Base-by-base conservation (phyloP, 139 green algal species). In the Prasinococcaceae sp. region DNA sequence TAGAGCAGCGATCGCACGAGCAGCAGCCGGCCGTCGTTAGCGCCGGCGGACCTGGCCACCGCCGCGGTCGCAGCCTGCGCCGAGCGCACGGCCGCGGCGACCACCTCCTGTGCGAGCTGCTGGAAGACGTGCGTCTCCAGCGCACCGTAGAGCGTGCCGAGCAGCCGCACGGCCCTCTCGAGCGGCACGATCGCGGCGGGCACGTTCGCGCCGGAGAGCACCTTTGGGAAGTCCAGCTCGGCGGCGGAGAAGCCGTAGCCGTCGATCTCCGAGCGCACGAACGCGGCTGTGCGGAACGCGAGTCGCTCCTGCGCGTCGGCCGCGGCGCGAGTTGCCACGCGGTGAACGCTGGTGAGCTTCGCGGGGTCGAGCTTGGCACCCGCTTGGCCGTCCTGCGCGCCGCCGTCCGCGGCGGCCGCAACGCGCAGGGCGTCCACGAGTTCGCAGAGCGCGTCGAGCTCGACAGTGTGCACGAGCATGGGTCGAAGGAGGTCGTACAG, bases 1-100 rank as follows among this genome's bases (percentile, higher is more conserved):
- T 90, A 79, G 49, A 96, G 77, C 53, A 97, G 77, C 67, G 96
- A 83, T 55, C 80, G 79, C 55, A 97, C 88, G 26, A 82, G 69
- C 64, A 95, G 95, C 30, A 97, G 81, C 74, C 92, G 81, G 14
- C 73, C 79, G 55, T 95, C 76, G 47, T 92, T 55, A 0, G 53
- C 22, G 2, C 67, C 59, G 6, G 58, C 49, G 8, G 57, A 55
- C 58, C 61, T 61, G 3, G 60, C 61, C 8, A 82, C 32, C 14
- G 49, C 30, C 16, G 49, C 39, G 3, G 38, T 56, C 0, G 72
- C 80, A 9, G 74, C 30, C n/a, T n/a, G n/a, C n/a, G n/a, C n/a
- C n/a, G n/a, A n/a, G n/a, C n/a, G n/a, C n/a, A n/a, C n/a, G n/a
- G n/a, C n/a, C n/a, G n/a, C n/a, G n/a, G n/a, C n/a, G n/a, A n/a